Evolutionary conservation across 805 yeast species (phyloP).

Genomic region (Lachancea dasiensis): DNA sequence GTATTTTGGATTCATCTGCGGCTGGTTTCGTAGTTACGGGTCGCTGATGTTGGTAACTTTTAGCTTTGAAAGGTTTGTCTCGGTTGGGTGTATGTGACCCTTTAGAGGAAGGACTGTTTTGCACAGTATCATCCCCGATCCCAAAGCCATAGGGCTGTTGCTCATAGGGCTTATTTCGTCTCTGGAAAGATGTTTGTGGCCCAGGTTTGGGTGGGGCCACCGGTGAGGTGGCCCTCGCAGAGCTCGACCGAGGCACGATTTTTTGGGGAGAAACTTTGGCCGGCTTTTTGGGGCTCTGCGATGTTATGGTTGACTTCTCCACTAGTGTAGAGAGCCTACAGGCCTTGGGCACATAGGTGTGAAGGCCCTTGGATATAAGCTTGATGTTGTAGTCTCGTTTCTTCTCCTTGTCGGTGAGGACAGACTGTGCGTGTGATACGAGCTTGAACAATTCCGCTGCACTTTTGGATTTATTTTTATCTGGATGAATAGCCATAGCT

Average conservation of each 20-base stretch:
- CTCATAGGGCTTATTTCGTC: constrained; percentile 27
- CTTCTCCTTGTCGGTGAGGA: constrained; percentile 23
- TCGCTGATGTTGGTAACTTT: constrained; percentile 21
- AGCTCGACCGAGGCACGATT: background rate
- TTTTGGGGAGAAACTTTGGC: constrained; percentile 4
- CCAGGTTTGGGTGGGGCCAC: no score
- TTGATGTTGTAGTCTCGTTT: constrained; percentile 20
- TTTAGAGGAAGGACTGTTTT: background rate
- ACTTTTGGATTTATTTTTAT: constrained; percentile 52
- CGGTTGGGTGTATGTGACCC: constrained; percentile 1
- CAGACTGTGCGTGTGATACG: constrained; percentile 29
- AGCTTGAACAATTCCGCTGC: constrained; percentile 30
- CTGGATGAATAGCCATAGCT: constrained; percentile 75
- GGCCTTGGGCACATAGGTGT: constrained; percentile 13
- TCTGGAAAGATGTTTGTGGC: constrained; percentile 7
- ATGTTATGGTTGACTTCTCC: background rate
- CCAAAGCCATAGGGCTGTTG: constrained; percentile 34
- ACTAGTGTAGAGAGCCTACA: constrained; percentile 2
- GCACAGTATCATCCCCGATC: constrained; percentile 13
- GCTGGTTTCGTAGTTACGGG: constrained; percentile 1
- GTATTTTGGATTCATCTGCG: constrained; percentile 1
- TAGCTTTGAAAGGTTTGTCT: constrained; percentile 26
- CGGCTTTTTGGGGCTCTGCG: background rate
- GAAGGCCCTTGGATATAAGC: constrained; percentile 17
- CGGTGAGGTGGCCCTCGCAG: background rate